Percentiles rank a stretch among this genome's conserved stretches.
Evolutionary conservation across 768 basidiomycete species (phyloP).

Genomic region (Panaeolus cyanescens): DNA sequence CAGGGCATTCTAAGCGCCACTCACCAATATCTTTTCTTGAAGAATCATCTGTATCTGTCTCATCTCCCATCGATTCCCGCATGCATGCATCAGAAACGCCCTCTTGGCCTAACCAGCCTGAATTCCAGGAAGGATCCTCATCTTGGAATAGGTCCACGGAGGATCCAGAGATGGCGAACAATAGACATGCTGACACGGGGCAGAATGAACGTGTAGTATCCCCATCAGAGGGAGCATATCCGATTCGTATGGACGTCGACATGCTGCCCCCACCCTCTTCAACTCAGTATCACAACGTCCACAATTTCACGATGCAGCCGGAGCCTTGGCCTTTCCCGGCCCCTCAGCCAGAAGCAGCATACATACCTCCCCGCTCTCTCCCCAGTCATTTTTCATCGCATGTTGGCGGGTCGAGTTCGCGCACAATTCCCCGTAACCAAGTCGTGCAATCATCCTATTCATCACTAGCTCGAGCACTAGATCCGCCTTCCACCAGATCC

Average conservation of each 20-base stretch:
- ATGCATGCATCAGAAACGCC: neutral
- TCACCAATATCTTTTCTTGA: neutral
- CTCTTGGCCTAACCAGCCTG: neutral
- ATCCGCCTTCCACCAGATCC: neutral
- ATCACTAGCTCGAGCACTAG: neutral
- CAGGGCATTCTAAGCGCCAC: neutral
- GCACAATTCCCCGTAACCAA: neutral
- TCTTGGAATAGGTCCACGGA: neutral
- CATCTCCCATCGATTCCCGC: neutral
- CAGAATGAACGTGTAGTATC: neutral
- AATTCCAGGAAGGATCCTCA: neutral
- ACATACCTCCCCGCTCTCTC: neutral
- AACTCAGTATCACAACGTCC: neutral
- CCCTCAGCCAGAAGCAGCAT: neutral
- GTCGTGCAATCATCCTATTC: neutral
- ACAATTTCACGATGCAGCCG: neutral
- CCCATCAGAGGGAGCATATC: neutral
- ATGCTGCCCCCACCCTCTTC: neutral
- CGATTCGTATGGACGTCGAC: neutral
- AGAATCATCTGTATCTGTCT: neutral
- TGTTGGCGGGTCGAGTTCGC: too few relatives aligned
- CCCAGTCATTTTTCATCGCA: neutral
- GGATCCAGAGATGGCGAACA: neutral
- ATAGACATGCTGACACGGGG: neutral
- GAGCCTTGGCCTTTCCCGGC: neutral